A percentile compares a stretch with the other conserved stretches of the same genome.
phyloP scores from a whole-genome alignment of 2,329 filamentous ascomycete genomes.

The Exserohilum turcica region DNA sequence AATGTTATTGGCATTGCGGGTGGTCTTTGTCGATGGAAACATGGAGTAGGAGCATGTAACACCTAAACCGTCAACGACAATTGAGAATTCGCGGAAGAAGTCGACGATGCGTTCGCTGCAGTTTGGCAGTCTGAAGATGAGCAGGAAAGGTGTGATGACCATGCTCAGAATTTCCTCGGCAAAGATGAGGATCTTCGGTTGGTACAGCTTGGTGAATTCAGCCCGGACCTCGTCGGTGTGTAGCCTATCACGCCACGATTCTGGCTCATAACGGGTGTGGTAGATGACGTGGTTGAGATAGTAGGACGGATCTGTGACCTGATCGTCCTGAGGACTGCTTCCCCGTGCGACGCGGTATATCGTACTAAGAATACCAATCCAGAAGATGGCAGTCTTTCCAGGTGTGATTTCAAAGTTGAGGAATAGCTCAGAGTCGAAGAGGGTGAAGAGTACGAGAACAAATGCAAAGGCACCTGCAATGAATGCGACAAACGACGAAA shows the following conservation, averaged over 20 bases:
- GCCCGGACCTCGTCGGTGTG: constrained; percentile 91
- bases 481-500: constrained; percentile 84
- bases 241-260: constrained; percentile 85
- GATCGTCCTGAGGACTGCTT: constrained; percentile 80
- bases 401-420: constrained; percentile 89
- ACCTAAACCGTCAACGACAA: constrained; percentile 93
- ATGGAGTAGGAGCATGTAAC: constrained; percentile 97
- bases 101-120: constrained; percentile 93
- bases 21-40: constrained; percentile 91
- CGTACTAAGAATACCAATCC: constrained; percentile 79
- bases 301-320: constrained; percentile 90
- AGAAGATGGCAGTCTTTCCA: constrained; percentile 88
- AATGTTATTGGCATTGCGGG: constrained; percentile 56
- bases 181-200: constrained; percentile 90
- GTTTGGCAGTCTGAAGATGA: constrained; percentile 83
- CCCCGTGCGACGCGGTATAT: constrained; percentile 85
- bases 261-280: constrained; percentile 89
- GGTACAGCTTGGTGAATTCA: constrained; percentile 89
- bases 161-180: constrained; percentile 91
- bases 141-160: constrained; percentile 85
- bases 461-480: constrained; percentile 84
- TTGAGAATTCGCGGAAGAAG: constrained; percentile 96
- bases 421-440: constrained; percentile 91
- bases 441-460: constrained; percentile 79
- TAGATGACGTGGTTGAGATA: constrained; percentile 87